phyloP scores from a whole-genome alignment of 73 alveolate genomes.

The Paramecium sexaurelia region DNA sequence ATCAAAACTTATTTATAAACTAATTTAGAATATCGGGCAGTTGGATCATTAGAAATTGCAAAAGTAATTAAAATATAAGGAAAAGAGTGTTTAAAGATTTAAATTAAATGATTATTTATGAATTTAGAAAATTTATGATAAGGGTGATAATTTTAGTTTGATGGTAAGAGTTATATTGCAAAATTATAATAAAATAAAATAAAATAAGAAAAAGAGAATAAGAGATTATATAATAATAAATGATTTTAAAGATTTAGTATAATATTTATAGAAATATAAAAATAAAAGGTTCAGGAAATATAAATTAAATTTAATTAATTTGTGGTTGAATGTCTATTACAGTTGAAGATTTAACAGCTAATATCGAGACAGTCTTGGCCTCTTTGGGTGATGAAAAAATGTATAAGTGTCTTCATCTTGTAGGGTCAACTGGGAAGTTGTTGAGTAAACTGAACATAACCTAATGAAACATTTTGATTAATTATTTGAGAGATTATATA shows the following conservation, averaged over 20 bases:
- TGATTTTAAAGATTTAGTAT: neutral
- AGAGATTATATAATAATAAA: neutral
- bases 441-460: slow-evolving; percentile 19
- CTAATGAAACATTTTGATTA: slow-evolving; percentile 45
- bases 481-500: slow-evolving; percentile 48
- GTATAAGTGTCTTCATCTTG: neutral
- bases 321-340: slow-evolving; percentile 62
- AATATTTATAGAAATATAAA: neutral
- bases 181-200: neutral
- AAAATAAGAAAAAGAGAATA: neutral
- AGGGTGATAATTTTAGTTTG: neutral
- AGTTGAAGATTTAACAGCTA: slow-evolving; percentile 42
- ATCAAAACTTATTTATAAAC: too few species aligned
- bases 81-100: neutral
- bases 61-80: neutral
- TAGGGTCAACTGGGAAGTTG: slow-evolving; percentile 55
- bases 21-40: too few species aligned
- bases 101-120: neutral
- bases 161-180: neutral
- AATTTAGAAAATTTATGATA: neutral
- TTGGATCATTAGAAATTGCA: neutral
- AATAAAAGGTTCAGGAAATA: neutral
- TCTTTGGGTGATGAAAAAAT: slow-evolving; percentile 53
- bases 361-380: slow-evolving; percentile 38
- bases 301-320: slow-evolving; percentile 9